Evolutionary conservation across 257 asterid species (phyloP), one percentile per base, ranked within the genome.

Genomic region (Capsicum rhomboideum): DNA sequence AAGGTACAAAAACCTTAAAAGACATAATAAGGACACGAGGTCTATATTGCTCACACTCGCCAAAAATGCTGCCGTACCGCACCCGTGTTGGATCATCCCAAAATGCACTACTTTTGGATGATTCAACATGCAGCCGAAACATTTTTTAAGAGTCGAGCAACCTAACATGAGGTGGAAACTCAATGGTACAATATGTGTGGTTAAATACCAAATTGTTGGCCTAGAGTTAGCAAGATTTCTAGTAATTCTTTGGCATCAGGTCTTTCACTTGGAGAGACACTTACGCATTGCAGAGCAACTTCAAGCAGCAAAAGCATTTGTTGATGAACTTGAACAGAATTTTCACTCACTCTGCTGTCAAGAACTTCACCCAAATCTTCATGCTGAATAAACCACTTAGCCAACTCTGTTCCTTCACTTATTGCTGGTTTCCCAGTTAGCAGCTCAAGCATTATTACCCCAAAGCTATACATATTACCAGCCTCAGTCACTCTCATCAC

Each of bases 391-490:
- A 72, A 18, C 82, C 82, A 72, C 34, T 40, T 72, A 10, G 42
- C 75, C 31, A 83, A 37, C n/a, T 34, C 82, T 14, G 20, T 40
- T 56, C 85, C 85, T 69, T 83, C 72, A 69, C 63, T 31, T 7
- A 83, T 44, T 17, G 72, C 85, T 52, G 49, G 85, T 52, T 83
- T 71, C 21, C 59, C 82, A 0, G 85, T 71, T 16, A 83, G 34
- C 4, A 83, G 63, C 72, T 71, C 85, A 5, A 83, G 82, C 72
- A 83, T 46, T 23, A 83, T 83, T 18, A 55, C 67, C 16, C 82
- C 85, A 44, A 69, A 83, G 58, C 82, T 83, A 4, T 68, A 83
- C n/a, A 71, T 83, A 53, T 83, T 83, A 78, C 85, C 82, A 8
- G 85, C 77, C 29, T 40, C 63, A 12, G 71, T 83, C 28, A 83